A percentile compares a stretch with the other conserved stretches of the same genome.
Conservation (phyloP, 1,284 basidiomycete genomes). For the Ganoderma lucidum region DNA sequence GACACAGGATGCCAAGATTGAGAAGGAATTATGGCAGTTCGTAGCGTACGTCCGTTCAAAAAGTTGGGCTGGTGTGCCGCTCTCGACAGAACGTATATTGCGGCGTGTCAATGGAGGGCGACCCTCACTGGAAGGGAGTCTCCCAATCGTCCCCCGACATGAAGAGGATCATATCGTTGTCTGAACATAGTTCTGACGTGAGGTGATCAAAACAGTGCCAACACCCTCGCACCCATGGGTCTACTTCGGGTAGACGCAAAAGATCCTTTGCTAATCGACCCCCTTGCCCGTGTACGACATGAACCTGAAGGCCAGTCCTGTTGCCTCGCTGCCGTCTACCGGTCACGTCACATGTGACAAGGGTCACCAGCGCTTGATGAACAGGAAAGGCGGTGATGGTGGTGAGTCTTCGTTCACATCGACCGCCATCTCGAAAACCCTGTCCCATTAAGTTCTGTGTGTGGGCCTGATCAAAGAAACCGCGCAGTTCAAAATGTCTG, state of each 20-base stretch:
- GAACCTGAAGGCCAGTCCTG: not conserved
- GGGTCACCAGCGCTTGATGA: not conserved
- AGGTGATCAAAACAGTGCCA: not conserved
- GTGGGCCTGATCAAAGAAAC: not conserved
- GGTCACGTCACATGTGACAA: slow-evolving; percentile 2
- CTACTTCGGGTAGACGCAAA: not conserved
- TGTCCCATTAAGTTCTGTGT: slow-evolving; percentile 5
- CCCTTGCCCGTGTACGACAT: not conserved
- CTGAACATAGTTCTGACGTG: not conserved
- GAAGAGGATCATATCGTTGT: not conserved
- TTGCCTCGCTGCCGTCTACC: not conserved
- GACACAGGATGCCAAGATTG: not conserved
- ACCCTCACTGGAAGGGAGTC: not conserved
- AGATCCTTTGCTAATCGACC: not conserved
- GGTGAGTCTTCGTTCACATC: not conserved
- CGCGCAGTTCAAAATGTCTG: not conserved
- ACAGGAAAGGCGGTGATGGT: not conserved
- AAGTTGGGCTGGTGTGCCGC: not conserved
- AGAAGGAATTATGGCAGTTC: not conserved
- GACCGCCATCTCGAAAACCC: not conserved
- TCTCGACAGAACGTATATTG: not conserved
- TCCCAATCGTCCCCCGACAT: not conserved
- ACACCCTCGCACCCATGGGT: not conserved
- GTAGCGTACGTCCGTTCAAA: not conserved
- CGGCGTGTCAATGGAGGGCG: not conserved